Evolutionary conservation across 2,329 filamentous ascomycete genomes (phyloP).

Genomic region (Emergomyces pasteurianus): DNA sequence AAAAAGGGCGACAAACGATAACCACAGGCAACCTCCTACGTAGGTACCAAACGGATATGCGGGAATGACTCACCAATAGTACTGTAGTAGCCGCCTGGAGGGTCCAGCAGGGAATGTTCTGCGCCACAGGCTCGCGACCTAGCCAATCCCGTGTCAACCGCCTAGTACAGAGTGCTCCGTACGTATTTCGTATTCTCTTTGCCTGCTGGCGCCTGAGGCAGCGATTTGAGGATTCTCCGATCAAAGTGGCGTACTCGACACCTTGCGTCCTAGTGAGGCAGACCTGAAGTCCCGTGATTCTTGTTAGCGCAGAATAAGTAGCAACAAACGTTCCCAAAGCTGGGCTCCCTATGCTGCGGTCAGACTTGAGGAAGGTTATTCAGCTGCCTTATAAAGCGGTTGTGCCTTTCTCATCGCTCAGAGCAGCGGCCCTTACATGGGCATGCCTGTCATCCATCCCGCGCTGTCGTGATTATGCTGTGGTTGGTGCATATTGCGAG

Average conservation of each 20-base stretch:
- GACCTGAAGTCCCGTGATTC: neutral
- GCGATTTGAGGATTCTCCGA: neutral
- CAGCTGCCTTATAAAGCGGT: constrained; percentile 1
- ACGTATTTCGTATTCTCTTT: neutral
- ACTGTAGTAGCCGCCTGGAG: neutral
- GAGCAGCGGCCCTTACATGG: neutral
- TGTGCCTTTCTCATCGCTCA: neutral
- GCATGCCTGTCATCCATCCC: neutral
- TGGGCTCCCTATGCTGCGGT: neutral
- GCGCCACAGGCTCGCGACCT: neutral
- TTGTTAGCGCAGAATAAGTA: no score
- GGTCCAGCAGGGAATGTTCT: neutral
- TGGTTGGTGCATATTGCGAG: constrained; percentile 1
- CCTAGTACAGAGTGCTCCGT: no score
- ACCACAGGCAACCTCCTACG: neutral
- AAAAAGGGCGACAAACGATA: neutral
- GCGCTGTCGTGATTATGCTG: neutral
- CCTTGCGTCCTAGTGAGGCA: neutral
- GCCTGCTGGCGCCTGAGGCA: neutral
- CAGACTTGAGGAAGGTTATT: neutral
- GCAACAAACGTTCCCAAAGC: neutral
- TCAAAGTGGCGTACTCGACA: neutral
- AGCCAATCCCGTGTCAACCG: neutral
- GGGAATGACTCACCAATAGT: neutral
- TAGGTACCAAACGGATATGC: neutral